phyloP scores from a whole-genome alignment of 805 yeast genomes.

The Sugiyamaella americana region DNA sequence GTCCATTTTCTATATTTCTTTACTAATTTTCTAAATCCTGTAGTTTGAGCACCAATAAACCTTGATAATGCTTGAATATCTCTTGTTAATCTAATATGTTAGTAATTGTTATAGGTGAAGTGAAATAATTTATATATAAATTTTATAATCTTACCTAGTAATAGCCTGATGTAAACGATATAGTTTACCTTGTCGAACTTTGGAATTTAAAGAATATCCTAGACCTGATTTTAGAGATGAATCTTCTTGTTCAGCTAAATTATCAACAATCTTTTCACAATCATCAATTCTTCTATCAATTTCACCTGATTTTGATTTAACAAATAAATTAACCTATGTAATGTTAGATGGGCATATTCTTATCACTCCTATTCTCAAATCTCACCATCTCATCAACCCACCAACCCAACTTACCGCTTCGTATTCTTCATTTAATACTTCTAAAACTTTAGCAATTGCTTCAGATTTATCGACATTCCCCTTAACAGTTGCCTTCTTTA shows the following conservation, averaged over 20 bases:
- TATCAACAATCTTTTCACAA: conserved; percentile 36
- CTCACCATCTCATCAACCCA: not conserved
- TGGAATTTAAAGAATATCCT: conserved; percentile 14
- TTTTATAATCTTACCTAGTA: conserved; percentile 14
- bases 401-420: conserved; percentile 41
- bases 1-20: conserved; percentile 55
- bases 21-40: conserved; percentile 63
- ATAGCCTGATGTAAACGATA: conserved; percentile 34
- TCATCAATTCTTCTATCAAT: conserved; percentile 45
- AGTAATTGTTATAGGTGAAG: not conserved
- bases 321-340: conserved; percentile 44
- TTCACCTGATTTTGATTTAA: conserved; percentile 63
- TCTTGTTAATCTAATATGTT: conserved; percentile 33
- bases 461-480: conserved; percentile 5
- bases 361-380: not conserved
- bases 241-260: conserved; percentile 23
- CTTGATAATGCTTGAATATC: conserved; percentile 63
- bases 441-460: conserved; percentile 33
- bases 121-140: no score
- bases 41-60: conserved; percentile 65
- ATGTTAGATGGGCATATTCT: conserved; percentile 1
- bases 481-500: conserved; percentile 49
- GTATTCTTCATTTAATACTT: conserved; percentile 51
- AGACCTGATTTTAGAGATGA: conserved; percentile 3
- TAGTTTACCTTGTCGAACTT: conserved; percentile 19